Percentiles rank a stretch among this genome's conserved stretches.
Evolutionary conservation across 164 flowering plant species (phyloP).

Genomic region (Annona squamosa): DNA sequence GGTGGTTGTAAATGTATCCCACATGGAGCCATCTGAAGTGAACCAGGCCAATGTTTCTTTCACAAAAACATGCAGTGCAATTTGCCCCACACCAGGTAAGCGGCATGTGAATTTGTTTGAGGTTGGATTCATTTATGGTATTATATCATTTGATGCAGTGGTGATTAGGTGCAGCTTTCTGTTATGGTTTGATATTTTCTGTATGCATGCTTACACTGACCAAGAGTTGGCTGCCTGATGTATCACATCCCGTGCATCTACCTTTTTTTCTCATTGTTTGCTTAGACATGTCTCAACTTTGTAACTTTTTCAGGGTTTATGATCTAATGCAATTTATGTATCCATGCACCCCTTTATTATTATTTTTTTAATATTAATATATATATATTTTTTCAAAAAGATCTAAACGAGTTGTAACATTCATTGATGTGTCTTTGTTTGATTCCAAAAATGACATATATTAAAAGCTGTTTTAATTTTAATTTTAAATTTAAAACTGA

Average conservation of each 20-base stretch:
- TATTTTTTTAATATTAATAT: too few species aligned
- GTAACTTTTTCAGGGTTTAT: neutral
- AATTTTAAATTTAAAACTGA: too few species aligned
- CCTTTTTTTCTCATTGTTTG: neutral
- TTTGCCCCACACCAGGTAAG: conserved; percentile 25
- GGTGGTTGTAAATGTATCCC: conserved; percentile 16
- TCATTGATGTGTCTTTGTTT: too few species aligned
- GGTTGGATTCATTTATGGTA: neutral
- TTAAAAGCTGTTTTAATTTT: too few species aligned
- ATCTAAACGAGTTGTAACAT: neutral
- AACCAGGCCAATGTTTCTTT: conserved; percentile 4
- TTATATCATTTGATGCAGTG: neutral
- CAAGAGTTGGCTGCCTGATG: neutral
- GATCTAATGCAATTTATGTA: too few species aligned
- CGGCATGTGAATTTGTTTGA: neutral
- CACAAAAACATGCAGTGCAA: conserved; percentile 9
- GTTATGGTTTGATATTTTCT: too few species aligned
- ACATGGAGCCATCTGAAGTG: conserved; percentile 10
- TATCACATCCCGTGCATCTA: neutral
- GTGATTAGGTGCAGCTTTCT: neutral
- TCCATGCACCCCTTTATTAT: neutral
- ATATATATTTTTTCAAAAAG: too few species aligned
- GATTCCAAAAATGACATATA: too few species aligned
- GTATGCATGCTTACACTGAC: neutral
- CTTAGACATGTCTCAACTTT: neutral